Evolutionary conservation across 2,329 filamentous ascomycete genomes (phyloP).

Genomic region (Triangularia verruculosa): DNA sequence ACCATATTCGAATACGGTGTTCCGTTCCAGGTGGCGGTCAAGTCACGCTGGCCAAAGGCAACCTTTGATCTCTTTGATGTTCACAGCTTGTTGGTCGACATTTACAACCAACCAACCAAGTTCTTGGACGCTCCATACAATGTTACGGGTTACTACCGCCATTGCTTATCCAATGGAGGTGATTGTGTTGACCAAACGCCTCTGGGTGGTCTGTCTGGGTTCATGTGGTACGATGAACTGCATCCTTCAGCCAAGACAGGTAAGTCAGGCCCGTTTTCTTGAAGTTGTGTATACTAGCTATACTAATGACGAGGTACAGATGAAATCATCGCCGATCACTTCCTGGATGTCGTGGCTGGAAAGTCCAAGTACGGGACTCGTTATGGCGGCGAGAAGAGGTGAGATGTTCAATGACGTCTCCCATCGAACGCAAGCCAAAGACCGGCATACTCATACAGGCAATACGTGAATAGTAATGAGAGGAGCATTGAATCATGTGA

Average conservation of each 20-base stretch:
- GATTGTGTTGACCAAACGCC: constrained; percentile 40
- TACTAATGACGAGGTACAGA: constrained; percentile 24
- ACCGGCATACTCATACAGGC: not conserved
- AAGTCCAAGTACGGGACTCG: constrained; percentile 41
- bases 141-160: constrained; percentile 55
- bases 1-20: constrained; percentile 48
- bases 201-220: constrained; percentile 51
- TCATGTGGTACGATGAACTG: constrained; percentile 69
- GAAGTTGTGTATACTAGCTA: constrained; percentile 1
- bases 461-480: not conserved
- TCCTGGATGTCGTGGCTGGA: constrained; percentile 40
- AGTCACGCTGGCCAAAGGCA: constrained; percentile 53
- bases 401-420: too few relatives aligned
- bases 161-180: constrained; percentile 43
- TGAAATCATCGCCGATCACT: constrained; percentile 40
- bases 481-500: too few relatives aligned
- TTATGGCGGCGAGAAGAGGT: constrained; percentile 20
- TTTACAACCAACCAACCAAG: constrained; percentile 55
- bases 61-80: constrained; percentile 66
- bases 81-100: constrained; percentile 61
- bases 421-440: too few relatives aligned
- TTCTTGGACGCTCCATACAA: constrained; percentile 66
- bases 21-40: constrained; percentile 44
- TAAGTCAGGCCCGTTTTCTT: constrained; percentile 34
- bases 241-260: constrained; percentile 67